Evolutionary conservation across 2,329 filamentous ascomycete species (phyloP).

Genomic region (Hysterium pulicare): DNA sequence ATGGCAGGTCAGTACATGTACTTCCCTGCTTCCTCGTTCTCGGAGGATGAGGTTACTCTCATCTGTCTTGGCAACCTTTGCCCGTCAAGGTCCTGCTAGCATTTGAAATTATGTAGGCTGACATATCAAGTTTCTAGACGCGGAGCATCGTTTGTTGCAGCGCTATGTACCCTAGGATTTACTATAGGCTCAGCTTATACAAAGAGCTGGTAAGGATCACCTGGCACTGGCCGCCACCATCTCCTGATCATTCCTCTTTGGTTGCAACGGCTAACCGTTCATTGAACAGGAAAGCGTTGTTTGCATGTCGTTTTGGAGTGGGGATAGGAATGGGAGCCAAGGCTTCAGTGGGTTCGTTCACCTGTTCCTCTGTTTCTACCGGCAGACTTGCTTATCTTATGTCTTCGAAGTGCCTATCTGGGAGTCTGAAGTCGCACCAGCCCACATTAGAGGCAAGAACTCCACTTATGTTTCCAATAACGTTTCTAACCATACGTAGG

Average conservation of each 20-base stretch:
- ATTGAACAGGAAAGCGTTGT: background rate
- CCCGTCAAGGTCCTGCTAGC: background rate
- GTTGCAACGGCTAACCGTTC: background rate
- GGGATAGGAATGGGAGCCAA: slow-evolving; percentile 1
- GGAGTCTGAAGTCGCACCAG: background rate
- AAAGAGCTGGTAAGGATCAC: background rate
- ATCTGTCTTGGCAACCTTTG: background rate
- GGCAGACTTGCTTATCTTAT: background rate
- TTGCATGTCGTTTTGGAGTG: background rate
- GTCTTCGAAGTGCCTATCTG: background rate
- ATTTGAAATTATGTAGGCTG: too few relatives aligned
- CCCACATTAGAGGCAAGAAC: background rate
- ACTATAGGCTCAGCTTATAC: slow-evolving; percentile 1
- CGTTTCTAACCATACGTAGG: background rate
- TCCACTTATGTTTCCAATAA: background rate
- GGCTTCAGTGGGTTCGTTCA: background rate
- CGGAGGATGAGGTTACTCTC: too few relatives aligned
- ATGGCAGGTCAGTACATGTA: slow-evolving; percentile 1
- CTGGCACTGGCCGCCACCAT: too few relatives aligned
- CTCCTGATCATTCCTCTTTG: too few relatives aligned
- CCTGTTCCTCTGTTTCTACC: background rate
- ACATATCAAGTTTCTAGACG: background rate
- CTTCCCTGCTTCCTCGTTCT: too few relatives aligned
- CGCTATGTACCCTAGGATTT: background rate
- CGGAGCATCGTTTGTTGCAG: background rate